These are phyloP conservation scores for Xylaria sp. DNA, from an alignment of 2,329 filamentous ascomycete genomes.

Conservation along the genomic window DNA sequence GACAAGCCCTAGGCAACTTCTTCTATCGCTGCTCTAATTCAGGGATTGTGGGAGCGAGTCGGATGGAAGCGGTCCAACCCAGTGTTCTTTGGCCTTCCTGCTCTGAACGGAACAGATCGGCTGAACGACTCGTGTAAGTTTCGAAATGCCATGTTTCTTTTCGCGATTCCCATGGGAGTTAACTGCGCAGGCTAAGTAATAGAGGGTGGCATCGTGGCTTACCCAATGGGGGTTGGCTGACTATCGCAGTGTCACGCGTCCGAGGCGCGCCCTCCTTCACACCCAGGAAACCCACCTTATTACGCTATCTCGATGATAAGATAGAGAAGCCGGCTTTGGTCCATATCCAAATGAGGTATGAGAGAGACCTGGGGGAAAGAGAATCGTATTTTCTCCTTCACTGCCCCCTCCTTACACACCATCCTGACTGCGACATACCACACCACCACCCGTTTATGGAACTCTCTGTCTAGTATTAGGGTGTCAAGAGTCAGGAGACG, in stretches of 20 bases:
- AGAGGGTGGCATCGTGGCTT: conserved; percentile 49
- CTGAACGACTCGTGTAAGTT: conserved; percentile 29
- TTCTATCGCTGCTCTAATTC: not conserved
- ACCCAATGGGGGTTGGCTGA: conserved; percentile 50
- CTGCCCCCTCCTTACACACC: conserved; percentile 43
- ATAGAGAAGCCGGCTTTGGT: conserved; percentile 42
- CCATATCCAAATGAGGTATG: conserved; percentile 43
- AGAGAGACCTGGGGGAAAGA: conserved; percentile 36
- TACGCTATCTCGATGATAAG: conserved; percentile 44
- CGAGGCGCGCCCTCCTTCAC: conserved; percentile 46
- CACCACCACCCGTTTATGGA: conserved; percentile 41
- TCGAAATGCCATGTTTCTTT: conserved; percentile 43
- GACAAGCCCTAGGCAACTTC: conserved; percentile 18
- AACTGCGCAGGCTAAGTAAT: conserved; percentile 29
- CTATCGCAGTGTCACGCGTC: conserved; percentile 50
- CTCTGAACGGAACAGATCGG: conserved; percentile 23
- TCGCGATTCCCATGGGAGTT: conserved; percentile 43
- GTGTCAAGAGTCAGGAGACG: conserved; percentile 49
- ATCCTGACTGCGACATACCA: conserved; percentile 43
- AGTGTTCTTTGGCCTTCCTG: conserved; percentile 14
- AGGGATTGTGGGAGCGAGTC: conserved; percentile 32
- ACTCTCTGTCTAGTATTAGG: conserved; percentile 36
- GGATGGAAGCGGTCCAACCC: conserved; percentile 23
- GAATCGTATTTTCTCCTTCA: conserved; percentile 35
- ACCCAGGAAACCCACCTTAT: conserved; percentile 43